A percentile compares a stretch with the other conserved stretches of the same genome.
Evolutionary conservation across 169 alveolate genomes (phyloP).

Genomic region (Plasmodium billcollinsi): DNA sequence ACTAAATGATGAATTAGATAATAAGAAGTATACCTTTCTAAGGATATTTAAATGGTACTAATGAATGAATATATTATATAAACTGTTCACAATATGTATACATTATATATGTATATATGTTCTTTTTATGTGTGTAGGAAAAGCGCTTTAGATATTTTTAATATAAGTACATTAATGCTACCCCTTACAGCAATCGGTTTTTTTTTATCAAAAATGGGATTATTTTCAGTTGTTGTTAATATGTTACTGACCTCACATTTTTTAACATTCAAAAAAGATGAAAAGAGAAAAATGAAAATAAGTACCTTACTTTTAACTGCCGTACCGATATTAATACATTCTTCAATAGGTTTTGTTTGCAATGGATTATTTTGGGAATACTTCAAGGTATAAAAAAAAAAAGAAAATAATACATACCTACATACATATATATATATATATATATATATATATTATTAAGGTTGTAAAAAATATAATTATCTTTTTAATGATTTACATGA

Average conservation of each 20-base stretch:
- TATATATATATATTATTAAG: background rate
- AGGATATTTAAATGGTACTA: slow-evolving; percentile 58
- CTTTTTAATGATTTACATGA: too few species aligned
- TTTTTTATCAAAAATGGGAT: slow-evolving; percentile 69
- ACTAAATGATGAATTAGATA: slow-evolving; percentile 2
- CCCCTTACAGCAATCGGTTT: slow-evolving; percentile 59
- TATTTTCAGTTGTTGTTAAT: slow-evolving; percentile 76
- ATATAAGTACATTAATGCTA: slow-evolving; percentile 55
- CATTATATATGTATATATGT: background rate
- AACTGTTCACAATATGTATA: too few species aligned
- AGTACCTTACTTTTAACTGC: slow-evolving; percentile 63
- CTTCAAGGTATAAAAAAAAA: slow-evolving; percentile 26
- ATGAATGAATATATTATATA: too few species aligned
- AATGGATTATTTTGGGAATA: slow-evolving; percentile 38
- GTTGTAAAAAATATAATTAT: too few species aligned
- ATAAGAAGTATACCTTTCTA: slow-evolving; percentile 2
- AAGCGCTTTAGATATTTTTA: slow-evolving; percentile 39
- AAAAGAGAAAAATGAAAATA: slow-evolving; percentile 69
- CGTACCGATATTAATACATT: slow-evolving; percentile 49
- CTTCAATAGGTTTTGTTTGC: slow-evolving; percentile 54
- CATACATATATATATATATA: background rate
- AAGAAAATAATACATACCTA: background rate
- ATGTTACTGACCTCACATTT: slow-evolving; percentile 72
- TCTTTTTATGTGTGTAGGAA: slow-evolving; percentile 37
- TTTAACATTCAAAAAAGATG: slow-evolving; percentile 74